Evolutionary conservation across 2,329 filamentous ascomycete species (phyloP).

Genomic region (Fusarium bactridioides): DNA sequence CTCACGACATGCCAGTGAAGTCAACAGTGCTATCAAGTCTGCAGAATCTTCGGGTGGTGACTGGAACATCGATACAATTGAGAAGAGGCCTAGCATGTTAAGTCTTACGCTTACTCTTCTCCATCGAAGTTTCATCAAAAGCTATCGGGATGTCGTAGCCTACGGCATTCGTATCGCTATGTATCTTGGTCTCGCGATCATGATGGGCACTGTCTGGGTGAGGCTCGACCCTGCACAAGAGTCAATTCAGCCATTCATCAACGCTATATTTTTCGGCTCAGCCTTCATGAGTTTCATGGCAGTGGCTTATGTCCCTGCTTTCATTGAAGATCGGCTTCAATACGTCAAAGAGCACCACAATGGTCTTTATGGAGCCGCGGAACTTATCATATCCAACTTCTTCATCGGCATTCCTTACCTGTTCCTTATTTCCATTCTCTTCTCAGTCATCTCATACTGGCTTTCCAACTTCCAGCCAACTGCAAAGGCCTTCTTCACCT

Average conservation of each 20-base stretch:
- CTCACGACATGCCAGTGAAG: conserved; percentile 29
- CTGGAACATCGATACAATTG: conserved; percentile 19
- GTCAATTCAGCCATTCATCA: conserved; percentile 82
- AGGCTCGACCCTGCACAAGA: conserved; percentile 72
- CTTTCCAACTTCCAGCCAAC: conserved; percentile 76
- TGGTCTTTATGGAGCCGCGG: conserved; percentile 77
- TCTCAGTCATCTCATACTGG: conserved; percentile 81
- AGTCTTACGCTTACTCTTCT: conserved; percentile 70
- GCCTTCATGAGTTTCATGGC: conserved; percentile 85
- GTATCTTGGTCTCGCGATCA: conserved; percentile 78
- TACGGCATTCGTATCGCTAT: conserved; percentile 85
- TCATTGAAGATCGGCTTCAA: conserved; percentile 64
- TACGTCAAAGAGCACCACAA: conserved; percentile 74
- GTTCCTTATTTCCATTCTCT: conserved; percentile 78
- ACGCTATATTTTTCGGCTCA: conserved; percentile 79
- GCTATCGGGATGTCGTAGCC: conserved; percentile 81
- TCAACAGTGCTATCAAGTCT: conserved; percentile 37
- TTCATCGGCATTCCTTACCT: conserved; percentile 82
- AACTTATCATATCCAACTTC: conserved; percentile 82
- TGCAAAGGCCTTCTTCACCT: conserved; percentile 74
- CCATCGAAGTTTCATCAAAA: conserved; percentile 83
- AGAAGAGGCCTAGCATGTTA: conserved; percentile 53
- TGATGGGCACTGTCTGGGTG: conserved; percentile 91
- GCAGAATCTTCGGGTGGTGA: conserved; percentile 43
- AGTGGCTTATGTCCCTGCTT: conserved; percentile 85